A percentile compares a stretch with the other conserved stretches of the same genome.
Conservation (phyloP, 805 yeast genomes). For the Ascoidea tarda region DNA sequence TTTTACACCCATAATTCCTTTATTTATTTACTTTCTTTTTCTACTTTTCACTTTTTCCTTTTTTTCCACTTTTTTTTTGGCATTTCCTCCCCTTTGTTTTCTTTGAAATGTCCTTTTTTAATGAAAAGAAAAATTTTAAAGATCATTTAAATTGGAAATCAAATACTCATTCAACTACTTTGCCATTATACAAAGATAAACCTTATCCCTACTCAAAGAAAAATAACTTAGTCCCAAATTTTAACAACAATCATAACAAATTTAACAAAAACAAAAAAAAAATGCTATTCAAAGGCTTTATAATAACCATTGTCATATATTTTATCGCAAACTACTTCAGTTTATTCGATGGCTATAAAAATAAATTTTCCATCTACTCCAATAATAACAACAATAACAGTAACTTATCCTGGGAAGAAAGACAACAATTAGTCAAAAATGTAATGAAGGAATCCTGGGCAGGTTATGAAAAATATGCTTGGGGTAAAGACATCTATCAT, state of each 20-base stretch:
- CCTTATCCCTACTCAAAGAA: slow-evolving; percentile 15
- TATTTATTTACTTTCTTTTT: too few species aligned
- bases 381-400: slow-evolving; percentile 2
- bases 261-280: slow-evolving; percentile 12
- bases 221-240: slow-evolving; percentile 1
- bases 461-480: slow-evolving; percentile 59
- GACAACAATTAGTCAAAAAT: slow-evolving; percentile 44
- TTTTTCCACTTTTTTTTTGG: too few species aligned
- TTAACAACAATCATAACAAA: slow-evolving; percentile 8
- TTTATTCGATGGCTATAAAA: slow-evolving; percentile 4
- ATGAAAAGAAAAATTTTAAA: background rate
- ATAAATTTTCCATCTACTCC: slow-evolving; percentile 1
- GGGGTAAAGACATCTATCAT: slow-evolving; percentile 72
- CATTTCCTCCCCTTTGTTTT: too few species aligned
- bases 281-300: slow-evolving; percentile 30
- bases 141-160: slow-evolving; percentile 4
- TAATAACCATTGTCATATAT: slow-evolving; percentile 27
- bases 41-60: too few species aligned
- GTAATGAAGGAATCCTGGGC: slow-evolving; percentile 69
- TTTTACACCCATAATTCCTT: too few species aligned
- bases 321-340: slow-evolving; percentile 20
- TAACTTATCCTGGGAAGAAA: slow-evolving; percentile 26
- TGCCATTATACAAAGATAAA: slow-evolving; percentile 42
- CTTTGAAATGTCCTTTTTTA: background rate
- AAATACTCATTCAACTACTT: background rate